phyloP scores from a whole-genome alignment of 768 basidiomycete species.

The Phaeotremella skinneri region DNA sequence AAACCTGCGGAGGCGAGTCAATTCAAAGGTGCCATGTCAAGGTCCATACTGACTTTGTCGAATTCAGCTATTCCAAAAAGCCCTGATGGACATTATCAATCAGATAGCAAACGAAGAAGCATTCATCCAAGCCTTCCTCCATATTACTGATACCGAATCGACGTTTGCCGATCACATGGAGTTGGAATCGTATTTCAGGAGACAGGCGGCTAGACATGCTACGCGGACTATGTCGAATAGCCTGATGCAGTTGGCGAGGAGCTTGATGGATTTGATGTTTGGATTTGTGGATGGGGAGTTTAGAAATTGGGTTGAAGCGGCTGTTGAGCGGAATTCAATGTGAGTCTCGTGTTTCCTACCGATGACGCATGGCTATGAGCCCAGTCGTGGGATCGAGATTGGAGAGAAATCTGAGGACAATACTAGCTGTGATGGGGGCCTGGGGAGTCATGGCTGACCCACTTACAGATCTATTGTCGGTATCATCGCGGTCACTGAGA shows the following conservation, averaged over 20 bases:
- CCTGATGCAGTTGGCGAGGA: constrained; percentile 76
- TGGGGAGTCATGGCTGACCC: neutral
- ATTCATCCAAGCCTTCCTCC: constrained; percentile 87
- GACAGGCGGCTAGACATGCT: constrained; percentile 76
- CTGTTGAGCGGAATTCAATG: constrained; percentile 73
- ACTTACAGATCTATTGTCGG: constrained; percentile 74
- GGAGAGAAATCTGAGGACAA: too few relatives aligned
- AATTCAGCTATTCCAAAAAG: constrained; percentile 66
- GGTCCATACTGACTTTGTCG: neutral
- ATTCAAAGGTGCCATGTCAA: neutral
- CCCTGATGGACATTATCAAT: constrained; percentile 66
- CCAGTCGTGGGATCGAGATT: too few relatives aligned
- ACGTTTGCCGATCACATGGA: constrained; percentile 96
- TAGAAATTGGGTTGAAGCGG: constrained; percentile 78
- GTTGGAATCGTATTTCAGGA: constrained; percentile 86
- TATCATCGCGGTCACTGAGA: constrained; percentile 73
- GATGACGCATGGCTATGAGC: neutral
- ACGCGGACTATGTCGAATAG: constrained; percentile 60
- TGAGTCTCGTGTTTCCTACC: constrained; percentile 52
- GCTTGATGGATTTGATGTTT: constrained; percentile 91
- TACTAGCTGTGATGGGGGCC: neutral
- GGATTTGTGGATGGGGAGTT: constrained; percentile 83
- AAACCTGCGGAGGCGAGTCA: constrained; percentile 67
- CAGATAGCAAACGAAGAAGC: constrained; percentile 78
- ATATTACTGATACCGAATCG: constrained; percentile 79